Evolutionary conservation across 2,329 filamentous ascomycete genomes (phyloP).

Genomic region (Elsinoe necatrix): DNA sequence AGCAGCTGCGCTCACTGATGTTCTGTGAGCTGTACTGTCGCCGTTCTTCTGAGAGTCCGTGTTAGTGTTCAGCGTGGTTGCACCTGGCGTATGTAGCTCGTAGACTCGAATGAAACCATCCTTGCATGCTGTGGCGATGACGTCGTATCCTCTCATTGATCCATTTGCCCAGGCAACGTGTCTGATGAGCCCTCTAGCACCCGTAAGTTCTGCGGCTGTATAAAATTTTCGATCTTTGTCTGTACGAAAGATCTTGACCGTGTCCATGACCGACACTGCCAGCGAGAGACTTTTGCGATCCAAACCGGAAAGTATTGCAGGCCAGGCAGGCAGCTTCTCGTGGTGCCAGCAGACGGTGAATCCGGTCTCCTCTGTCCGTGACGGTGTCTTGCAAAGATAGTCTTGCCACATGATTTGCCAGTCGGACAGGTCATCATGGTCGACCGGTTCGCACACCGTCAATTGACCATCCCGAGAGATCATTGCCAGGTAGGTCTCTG

Average conservation of each 20-base stretch:
- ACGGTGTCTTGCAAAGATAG: slow-evolving; percentile 59
- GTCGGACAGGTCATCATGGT: slow-evolving; percentile 69
- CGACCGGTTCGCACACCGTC: slow-evolving; percentile 74
- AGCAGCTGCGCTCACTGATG: slow-evolving; percentile 26
- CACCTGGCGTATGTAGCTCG: slow-evolving; percentile 55
- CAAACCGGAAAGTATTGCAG: slow-evolving; percentile 70
- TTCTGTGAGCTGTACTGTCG: slow-evolving; percentile 28
- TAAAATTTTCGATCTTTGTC: slow-evolving; percentile 71
- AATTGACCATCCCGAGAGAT: slow-evolving; percentile 75
- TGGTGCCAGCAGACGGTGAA: slow-evolving; percentile 86
- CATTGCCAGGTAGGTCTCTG: slow-evolving; percentile 76
- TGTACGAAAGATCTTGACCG: slow-evolving; percentile 76
- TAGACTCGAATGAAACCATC: slow-evolving; percentile 89
- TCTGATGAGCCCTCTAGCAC: slow-evolving; percentile 68
- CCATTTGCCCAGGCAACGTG: slow-evolving; percentile 91
- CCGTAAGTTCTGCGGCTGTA: slow-evolving; percentile 65
- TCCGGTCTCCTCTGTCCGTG: slow-evolving; percentile 73
- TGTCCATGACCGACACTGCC: slow-evolving; percentile 77
- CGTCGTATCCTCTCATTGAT: slow-evolving; percentile 80
- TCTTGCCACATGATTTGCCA: slow-evolving; percentile 71
- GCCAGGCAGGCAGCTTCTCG: slow-evolving; percentile 71
- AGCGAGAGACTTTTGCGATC: slow-evolving; percentile 69
- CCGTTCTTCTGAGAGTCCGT: slow-evolving; percentile 28
- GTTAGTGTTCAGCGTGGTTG: slow-evolving; percentile 39
- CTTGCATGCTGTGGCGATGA: slow-evolving; percentile 85